These are phyloP conservation scores for Aspergillus udagawae DNA, from an alignment of 2,329 filamentous ascomycete species.

Conservation along the genomic window DNA sequence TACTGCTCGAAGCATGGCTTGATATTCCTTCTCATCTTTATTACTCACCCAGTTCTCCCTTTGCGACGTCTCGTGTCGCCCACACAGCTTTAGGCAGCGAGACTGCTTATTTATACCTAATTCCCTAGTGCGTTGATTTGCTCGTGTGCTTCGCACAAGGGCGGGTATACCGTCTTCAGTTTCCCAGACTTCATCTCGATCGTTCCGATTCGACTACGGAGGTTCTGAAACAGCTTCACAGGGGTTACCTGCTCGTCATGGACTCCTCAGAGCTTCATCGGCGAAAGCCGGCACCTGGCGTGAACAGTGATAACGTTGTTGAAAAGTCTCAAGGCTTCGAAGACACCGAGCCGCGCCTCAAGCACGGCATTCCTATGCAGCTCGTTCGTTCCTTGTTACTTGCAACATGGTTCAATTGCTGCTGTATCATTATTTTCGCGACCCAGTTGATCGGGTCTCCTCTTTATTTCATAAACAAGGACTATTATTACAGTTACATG, in stretches of 20 bases:
- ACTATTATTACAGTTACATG: slow-evolving; percentile 63
- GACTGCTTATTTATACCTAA: background rate
- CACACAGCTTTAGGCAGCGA: background rate
- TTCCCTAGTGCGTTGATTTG: background rate
- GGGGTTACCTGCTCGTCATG: slow-evolving; percentile 22
- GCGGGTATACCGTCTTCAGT: background rate
- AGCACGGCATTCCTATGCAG: slow-evolving; percentile 45
- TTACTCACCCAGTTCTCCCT: background rate
- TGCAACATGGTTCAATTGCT: slow-evolving; percentile 43
- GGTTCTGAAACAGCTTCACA: background rate
- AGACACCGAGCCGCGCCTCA: slow-evolving; percentile 33
- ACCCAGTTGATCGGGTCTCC: slow-evolving; percentile 60
- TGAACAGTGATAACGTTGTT: slow-evolving; percentile 12
- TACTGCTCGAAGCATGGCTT: background rate
- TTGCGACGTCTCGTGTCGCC: background rate
- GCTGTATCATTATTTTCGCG: slow-evolving; percentile 42
- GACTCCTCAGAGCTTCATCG: slow-evolving; percentile 28
- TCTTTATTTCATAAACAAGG: slow-evolving; percentile 57
- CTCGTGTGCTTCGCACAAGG: background rate
- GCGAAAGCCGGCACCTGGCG: slow-evolving; percentile 22
- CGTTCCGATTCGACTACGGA: background rate
- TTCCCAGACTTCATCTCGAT: background rate
- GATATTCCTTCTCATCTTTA: background rate
- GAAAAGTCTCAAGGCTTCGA: slow-evolving; percentile 15
- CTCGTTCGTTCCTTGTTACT: slow-evolving; percentile 43